A percentile compares a stretch with the other conserved stretches of the same genome.
Evolutionary conservation across 192 early-diverging fungal species (phyloP).

Genomic region (Chytriomyces confervae): DNA sequence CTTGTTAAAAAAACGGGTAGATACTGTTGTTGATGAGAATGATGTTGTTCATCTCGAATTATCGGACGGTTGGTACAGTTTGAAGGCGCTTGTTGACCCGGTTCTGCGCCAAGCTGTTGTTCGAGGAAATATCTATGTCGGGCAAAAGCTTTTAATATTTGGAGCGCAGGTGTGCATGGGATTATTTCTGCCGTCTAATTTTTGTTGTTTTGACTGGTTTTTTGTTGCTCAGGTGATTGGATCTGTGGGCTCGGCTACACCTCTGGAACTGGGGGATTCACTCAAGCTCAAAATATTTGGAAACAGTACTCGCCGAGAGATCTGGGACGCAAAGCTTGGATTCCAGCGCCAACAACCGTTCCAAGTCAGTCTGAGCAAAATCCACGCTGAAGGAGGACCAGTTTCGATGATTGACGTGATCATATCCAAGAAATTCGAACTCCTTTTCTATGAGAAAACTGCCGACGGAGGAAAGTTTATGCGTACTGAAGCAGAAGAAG

Average conservation of each 20-base stretch:
- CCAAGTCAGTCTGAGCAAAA: slow-evolving; percentile 37
- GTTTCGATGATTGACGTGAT: slow-evolving; percentile 68
- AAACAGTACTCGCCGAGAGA: slow-evolving; percentile 62
- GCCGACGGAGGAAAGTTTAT: slow-evolving; percentile 47
- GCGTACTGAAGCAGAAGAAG: slow-evolving; percentile 61
- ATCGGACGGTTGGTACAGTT: slow-evolving; percentile 78
- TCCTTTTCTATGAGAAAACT: slow-evolving; percentile 57
- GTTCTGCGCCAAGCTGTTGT: slow-evolving; percentile 46
- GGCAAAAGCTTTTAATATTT: slow-evolving; percentile 65
- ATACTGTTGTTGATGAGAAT: too few species aligned
- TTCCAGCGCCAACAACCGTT: slow-evolving; percentile 48
- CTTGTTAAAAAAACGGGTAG: background rate
- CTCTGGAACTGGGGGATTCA: slow-evolving; percentile 43
- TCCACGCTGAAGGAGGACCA: slow-evolving; percentile 61
- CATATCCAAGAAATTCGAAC: slow-evolving; percentile 60
- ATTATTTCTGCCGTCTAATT: background rate
- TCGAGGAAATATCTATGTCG: slow-evolving; percentile 54
- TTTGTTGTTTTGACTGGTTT: slow-evolving; percentile 14
- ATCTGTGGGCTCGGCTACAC: slow-evolving; percentile 39
- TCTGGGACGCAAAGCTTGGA: slow-evolving; percentile 71
- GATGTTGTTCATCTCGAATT: slow-evolving; percentile 43
- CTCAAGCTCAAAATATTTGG: slow-evolving; percentile 52
- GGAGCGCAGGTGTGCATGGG: slow-evolving; percentile 55
- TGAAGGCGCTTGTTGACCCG: slow-evolving; percentile 60
- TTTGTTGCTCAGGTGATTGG: slow-evolving; percentile 25